Evolutionary conservation across 345 rosid species (phyloP).

Genomic region (Lumnitzera littorea): DNA sequence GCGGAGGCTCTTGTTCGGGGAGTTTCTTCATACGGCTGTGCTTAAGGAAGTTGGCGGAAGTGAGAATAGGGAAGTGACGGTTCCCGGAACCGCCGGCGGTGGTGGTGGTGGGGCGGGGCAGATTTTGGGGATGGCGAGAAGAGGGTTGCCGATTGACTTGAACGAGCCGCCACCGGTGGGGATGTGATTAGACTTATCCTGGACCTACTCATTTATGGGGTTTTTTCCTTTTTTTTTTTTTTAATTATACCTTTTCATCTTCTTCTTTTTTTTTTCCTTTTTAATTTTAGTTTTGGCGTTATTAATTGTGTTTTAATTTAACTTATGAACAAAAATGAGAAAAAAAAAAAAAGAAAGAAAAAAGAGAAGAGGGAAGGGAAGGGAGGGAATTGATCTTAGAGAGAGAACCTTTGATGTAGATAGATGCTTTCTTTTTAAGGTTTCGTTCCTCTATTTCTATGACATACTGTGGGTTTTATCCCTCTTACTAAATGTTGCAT

Average conservation of each 20-base stretch:
- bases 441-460: background rate
- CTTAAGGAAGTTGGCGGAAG: constrained; percentile 32
- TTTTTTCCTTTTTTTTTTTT: background rate
- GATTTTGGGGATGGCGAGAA: constrained; percentile 41
- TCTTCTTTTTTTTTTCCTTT: background rate
- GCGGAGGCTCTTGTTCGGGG: constrained; percentile 31
- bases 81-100: constrained; percentile 8
- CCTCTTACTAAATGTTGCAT: too few species aligned
- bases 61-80: constrained; percentile 16
- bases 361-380: background rate
- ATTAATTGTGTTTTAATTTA: too few species aligned
- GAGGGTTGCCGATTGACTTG: constrained; percentile 82
- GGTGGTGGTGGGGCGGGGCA: constrained; percentile 23
- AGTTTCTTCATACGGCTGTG: constrained; percentile 57
- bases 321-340: too few species aligned
- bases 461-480: too few species aligned
- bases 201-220: background rate
- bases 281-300: too few species aligned
- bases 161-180: constrained; percentile 95
- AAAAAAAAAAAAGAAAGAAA: too few species aligned
- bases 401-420: constrained; percentile 9
- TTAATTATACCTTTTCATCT: too few species aligned
- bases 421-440: background rate
- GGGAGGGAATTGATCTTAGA: background rate
- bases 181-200: constrained; percentile 30